Evolutionary conservation across 352 stramenopile genomes (phyloP).

Genomic region (Pythium vanterpoolii): DNA sequence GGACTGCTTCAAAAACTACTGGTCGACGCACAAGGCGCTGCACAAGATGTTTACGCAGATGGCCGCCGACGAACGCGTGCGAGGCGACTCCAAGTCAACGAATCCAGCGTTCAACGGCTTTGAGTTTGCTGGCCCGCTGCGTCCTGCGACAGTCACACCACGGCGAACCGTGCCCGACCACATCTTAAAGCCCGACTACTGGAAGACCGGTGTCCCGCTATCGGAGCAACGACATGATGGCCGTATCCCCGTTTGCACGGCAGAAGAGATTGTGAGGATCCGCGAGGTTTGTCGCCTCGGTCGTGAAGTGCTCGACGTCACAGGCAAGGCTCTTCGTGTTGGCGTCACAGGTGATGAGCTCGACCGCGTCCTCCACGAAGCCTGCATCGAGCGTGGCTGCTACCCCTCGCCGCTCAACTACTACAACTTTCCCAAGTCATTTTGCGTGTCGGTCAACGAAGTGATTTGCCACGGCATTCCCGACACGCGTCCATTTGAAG

Average conservation of each 20-base stretch:
- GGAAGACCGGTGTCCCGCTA: conserved; percentile 71
- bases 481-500: conserved; percentile 92
- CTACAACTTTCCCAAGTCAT: conserved; percentile 96
- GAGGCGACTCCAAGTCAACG: conserved; percentile 19
- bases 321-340: conserved; percentile 74
- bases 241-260: conserved; percentile 92
- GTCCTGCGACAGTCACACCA: conserved; percentile 77
- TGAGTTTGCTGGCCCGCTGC: conserved; percentile 80
- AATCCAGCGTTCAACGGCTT: conserved; percentile 57
- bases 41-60: conserved; percentile 94
- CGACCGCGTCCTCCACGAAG: conserved; percentile 94
- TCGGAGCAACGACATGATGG: conserved; percentile 62
- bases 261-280: conserved; percentile 94
- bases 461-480: conserved; percentile 98
- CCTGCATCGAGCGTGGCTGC: conserved; percentile 87
- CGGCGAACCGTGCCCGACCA: conserved; percentile 66
- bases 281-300: conserved; percentile 83
- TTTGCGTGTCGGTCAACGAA: conserved; percentile 92
- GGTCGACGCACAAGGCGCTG: conserved; percentile 93
- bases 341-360: conserved; percentile 97
- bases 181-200: conserved; percentile 91
- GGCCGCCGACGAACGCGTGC: conserved; percentile 33
- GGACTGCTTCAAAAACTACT: conserved; percentile 97
- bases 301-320: conserved; percentile 96
- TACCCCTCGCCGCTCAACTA: conserved; percentile 99